Evolutionary conservation across 2,329 filamentous ascomycete genomes (phyloP), one percentile per base, ranked within the genome.

Genomic region (Fusarium scirpi): DNA sequence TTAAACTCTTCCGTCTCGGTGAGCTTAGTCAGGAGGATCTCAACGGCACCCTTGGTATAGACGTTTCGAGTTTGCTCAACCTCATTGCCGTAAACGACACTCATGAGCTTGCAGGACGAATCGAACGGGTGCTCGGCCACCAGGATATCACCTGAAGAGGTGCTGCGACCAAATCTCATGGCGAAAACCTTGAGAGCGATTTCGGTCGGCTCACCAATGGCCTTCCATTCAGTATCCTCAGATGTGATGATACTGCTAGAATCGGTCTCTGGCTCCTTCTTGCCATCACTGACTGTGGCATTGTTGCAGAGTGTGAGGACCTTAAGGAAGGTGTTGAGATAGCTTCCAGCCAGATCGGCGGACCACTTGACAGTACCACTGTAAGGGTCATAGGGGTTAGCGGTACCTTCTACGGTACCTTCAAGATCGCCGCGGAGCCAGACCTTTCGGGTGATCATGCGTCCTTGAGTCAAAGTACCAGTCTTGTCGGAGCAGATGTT

Each of bases 181-280:
- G 91, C 90, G 65, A 93, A 90, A 12, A 93, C 90, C 69, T 92
- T 90, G 18, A 93, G 86, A 13, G 91, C 91, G 63, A 93, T 92
- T 72, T 93, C 91, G 6, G 91, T 93, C 6, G 90, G 89, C 70
- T 92, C 89, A 51, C 90, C 90, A 44, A 89, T 80, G 22, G 88
- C 88, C 44, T 82, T 85, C 88, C 89, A 91, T 3, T 82, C 77
- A 6, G 79, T 76, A 29, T 80, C 78, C 18, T 82, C 79, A 16
- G 82, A 80, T n/a, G 83, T 85, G 7, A 83, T 83, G 52, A 82
- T 81, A 32, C 84, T 85, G 48, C 82, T 83, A 12, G 82, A 82
- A 68, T 85, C 84, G 22, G 80, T 82, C 55, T 81, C 80, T n/a
- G 78, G 74, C 57, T 84, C 82, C 59, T 85, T 83, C 71, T 83